Conservation (phyloP, 2,329 filamentous ascomycete genomes). For the Trichoderma arundinaceum region DNA sequence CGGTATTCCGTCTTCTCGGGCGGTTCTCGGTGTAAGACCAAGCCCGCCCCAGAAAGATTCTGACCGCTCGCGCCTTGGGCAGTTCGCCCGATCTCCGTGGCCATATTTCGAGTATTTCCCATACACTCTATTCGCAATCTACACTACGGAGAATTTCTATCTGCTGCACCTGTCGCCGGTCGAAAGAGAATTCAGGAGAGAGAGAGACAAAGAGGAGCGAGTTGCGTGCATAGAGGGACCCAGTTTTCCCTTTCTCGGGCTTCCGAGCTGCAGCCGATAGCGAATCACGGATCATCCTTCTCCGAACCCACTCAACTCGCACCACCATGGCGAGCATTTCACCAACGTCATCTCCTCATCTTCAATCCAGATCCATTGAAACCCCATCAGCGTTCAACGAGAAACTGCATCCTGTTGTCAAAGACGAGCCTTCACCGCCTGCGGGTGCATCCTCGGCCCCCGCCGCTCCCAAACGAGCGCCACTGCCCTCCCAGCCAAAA, state of each 20-base stretch:
- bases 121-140: background rate
- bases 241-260: slow-evolving; percentile 38
- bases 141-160: background rate
- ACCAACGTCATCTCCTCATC: slow-evolving; percentile 31
- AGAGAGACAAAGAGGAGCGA: background rate
- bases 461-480: slow-evolving; percentile 39
- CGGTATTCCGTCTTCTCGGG: background rate
- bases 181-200: background rate
- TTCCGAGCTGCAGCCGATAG: slow-evolving; percentile 36
- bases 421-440: slow-evolving; percentile 12
- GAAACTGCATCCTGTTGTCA: background rate
- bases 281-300: slow-evolving; percentile 23
- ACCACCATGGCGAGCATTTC: slow-evolving; percentile 30
- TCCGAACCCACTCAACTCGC: slow-evolving; percentile 26
- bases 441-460: slow-evolving; percentile 29
- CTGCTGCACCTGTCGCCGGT: background rate
- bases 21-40: slow-evolving; percentile 24
- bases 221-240: slow-evolving; percentile 16
- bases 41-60: background rate
- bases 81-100: background rate
- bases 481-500: slow-evolving; percentile 42
- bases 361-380: slow-evolving; percentile 16
- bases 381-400: background rate
- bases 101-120: background rate
- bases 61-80: background rate